These are phyloP conservation scores for Lactarius quietus DNA, from an alignment of 768 basidiomycete genomes.

Conservation along the genomic window DNA sequence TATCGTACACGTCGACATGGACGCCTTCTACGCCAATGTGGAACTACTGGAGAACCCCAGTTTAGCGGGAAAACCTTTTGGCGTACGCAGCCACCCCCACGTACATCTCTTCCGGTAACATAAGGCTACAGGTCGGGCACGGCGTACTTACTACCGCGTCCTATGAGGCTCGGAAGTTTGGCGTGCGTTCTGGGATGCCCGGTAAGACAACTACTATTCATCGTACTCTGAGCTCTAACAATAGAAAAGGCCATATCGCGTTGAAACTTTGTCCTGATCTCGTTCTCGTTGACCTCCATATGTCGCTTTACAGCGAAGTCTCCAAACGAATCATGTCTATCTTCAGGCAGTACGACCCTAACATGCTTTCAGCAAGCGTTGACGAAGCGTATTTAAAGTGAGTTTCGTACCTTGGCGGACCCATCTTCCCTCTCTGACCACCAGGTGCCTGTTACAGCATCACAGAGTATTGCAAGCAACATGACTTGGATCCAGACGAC, in stretches of 20 bases:
- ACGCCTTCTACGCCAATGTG: conserved; percentile 86
- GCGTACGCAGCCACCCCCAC: conserved; percentile 40
- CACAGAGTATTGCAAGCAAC: conserved; percentile 73
- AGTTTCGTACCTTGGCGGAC: conserved; percentile 27
- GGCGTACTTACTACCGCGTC: conserved; percentile 88
- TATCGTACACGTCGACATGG: conserved; percentile 96
- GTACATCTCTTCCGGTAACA: conserved; percentile 25
- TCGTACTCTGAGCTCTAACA: not conserved
- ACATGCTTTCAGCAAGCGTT: conserved; percentile 70
- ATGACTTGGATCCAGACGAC: conserved; percentile 59
- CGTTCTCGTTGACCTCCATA: conserved; percentile 58
- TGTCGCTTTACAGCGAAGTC: conserved; percentile 62
- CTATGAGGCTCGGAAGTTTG: conserved; percentile 88
- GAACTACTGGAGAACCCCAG: conserved; percentile 64
- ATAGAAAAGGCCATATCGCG: conserved; percentile 75
- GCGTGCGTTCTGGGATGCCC: conserved; percentile 95
- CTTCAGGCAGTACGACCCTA: conserved; percentile 67
- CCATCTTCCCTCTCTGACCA: not conserved
- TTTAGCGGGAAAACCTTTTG: conserved; percentile 71
- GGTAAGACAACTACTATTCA: conserved; percentile 39
- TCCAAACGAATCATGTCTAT: conserved; percentile 69
- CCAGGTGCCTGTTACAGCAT: conserved; percentile 47
- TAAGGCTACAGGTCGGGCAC: conserved; percentile 53
- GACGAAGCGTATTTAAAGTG: conserved; percentile 94
- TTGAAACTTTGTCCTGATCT: conserved; percentile 92